Base-by-base conservation (phyloP, 129 eudicot genomes). In the Sambucus nigra region DNA sequence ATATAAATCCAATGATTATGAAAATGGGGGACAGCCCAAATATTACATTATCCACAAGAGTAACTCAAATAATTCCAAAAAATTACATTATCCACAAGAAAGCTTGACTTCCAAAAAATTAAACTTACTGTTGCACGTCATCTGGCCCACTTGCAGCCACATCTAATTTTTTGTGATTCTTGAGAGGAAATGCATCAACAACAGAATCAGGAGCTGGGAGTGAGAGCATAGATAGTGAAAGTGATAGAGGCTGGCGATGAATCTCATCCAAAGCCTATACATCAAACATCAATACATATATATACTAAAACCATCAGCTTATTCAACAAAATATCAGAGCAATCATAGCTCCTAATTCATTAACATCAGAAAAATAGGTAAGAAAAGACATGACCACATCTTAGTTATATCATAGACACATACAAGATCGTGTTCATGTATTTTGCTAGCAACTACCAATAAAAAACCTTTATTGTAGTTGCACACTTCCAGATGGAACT, bases 181-280 rank as follows among this genome's bases (percentile, higher is more conserved):
- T 73, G 55, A 87, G 63, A 22, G 86, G 96, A 69, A 87, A 76
- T 12, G 86, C 70, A 60, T 87, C 88, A 12, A 87, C 94, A 69
- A 80, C 75, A 51, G 94, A 69, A 51, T 83, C 96, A 0, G 94
- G 94, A 0, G 96, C 96, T 16, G 94, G 88, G 17, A 69, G 57
- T 2, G 91, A 74, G 29, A 77, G 83, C 63, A 77, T 65, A 2
- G 94, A 79, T 59, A 76, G 67, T 33, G 94, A 82, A 67, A 83
- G 68, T 28, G 94, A 79, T 16, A 76, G 32, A 25, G 96, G 83
- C 42, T 79, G 96, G 40, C 79, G 78, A 51, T 82, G 94, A 54
- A 87, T 76, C 68, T 82, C 96, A 74, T 87, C 96, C 80, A 87
- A 57, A 58, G 79, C 96, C 96, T 87, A 56, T 60, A 50, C 54